These are phyloP conservation scores for Coemansia guatemalensis DNA, from an alignment of 192 early-diverging fungal species.

Conservation along the genomic window DNA sequence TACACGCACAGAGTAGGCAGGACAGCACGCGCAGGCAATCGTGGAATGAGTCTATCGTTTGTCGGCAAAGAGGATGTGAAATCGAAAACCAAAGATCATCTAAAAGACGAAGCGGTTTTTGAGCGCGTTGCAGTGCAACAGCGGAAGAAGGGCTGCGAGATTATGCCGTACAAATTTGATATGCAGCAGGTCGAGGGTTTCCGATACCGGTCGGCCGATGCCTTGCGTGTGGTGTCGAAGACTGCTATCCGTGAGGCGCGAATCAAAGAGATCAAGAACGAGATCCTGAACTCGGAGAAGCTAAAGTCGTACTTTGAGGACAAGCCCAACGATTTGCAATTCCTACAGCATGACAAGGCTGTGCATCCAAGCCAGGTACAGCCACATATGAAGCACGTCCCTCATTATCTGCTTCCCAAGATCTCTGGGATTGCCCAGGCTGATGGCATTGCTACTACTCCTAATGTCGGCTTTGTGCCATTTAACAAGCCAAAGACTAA, in stretches of 20 bases:
- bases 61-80: slow-evolving; percentile 60
- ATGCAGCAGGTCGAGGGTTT: slow-evolving; percentile 91
- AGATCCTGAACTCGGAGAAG: slow-evolving; percentile 95
- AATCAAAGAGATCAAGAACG: slow-evolving; percentile 91
- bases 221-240: slow-evolving; percentile 74
- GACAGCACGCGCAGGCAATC: slow-evolving; percentile 88
- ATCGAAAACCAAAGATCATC: slow-evolving; percentile 16
- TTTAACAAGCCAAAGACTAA: slow-evolving; percentile 37
- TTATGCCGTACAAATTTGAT: slow-evolving; percentile 84
- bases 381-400: slow-evolving; percentile 90
- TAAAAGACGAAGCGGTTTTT: slow-evolving; percentile 68
- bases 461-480: slow-evolving; percentile 51
- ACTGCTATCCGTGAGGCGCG: slow-evolving; percentile 83
- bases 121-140: slow-evolving; percentile 75
- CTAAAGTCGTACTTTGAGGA: slow-evolving; percentile 97
- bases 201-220: slow-evolving; percentile 86
- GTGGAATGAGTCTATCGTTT: slow-evolving; percentile 89
- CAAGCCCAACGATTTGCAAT: slow-evolving; percentile 89
- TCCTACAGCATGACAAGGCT: slow-evolving; percentile 87
- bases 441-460: slow-evolving; percentile 34
- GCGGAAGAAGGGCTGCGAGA: slow-evolving; percentile 43
- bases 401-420: slow-evolving; percentile 90
- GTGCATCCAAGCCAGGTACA: slow-evolving; percentile 81
- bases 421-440: slow-evolving; percentile 54
- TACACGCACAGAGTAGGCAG: slow-evolving; percentile 95